Evolutionary conservation across 352 stramenopile species (phyloP), one percentile per base, ranked within the genome.

Genomic region (Globisporangium nagaii): DNA sequence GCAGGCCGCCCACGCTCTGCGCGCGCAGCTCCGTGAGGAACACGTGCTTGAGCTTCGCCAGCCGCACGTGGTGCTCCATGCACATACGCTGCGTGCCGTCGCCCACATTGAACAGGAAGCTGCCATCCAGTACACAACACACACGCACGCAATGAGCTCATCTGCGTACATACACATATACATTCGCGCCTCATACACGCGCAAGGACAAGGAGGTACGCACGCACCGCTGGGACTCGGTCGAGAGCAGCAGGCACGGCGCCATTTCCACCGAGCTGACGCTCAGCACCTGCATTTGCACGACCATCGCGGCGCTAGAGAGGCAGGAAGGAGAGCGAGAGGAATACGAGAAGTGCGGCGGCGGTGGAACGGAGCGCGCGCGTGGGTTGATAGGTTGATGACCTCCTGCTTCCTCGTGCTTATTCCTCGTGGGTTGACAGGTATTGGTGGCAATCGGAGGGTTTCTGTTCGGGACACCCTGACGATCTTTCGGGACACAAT

Each of bases 81-180:
- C 84, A 96, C 63, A 96, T 71, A 25, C 88, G 75, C 60, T 97
- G 88, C 8, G 72, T 93, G 56, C 88, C 88, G 62, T 96, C 88
- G 25, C 87, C 84, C 11, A 93, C 87, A 52, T 97, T 95, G 58
- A 97, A 96, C 20, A 97, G 57, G 59, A 95, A 92, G n/a, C 79
- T 90, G 57, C n/a, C n/a, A n/a, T n/a, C n/a, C n/a, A 3, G n/a
- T 11, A 11, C 15, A 17, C 13, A 39, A 27, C 5, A 19, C 3
- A 20, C 17, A n/a, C 22, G 22, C 15, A 45, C 8, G 24, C 22
- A 30, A 32, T 34, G 4, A 30, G 19, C 20, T n/a, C 15, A 30
- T 15, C 1, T 36, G 8, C 17, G 13, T 22, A 20, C 2, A 24
- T 22, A 52, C 11, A 45, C 13, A 27, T n/a, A n/a, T n/a, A n/a